Conservation (phyloP, 1,139 yeast genomes). For the Candida sp. region DNA sequence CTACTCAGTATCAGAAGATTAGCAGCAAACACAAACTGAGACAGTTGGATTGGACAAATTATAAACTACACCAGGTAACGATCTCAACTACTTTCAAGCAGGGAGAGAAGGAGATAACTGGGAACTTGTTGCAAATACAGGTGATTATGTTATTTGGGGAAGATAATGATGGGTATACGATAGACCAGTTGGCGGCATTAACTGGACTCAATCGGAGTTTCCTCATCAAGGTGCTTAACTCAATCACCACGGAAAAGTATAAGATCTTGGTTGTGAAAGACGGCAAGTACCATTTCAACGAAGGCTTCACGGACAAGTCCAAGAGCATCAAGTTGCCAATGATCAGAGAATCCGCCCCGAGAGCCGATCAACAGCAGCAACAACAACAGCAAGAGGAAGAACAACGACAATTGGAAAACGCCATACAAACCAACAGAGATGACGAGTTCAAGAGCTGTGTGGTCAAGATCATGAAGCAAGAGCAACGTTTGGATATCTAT, state of each 20-base stretch:
- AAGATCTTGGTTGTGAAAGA: constrained; percentile 24
- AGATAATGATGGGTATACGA: constrained; percentile 19
- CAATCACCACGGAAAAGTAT: constrained; percentile 34
- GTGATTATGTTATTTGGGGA: constrained; percentile 32
- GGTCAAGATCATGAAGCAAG: constrained; percentile 38
- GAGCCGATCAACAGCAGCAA: constrained; percentile 14
- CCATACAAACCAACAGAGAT: constrained; percentile 24
- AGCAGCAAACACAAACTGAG: constrained; percentile 22
- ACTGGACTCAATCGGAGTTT: constrained; percentile 33
- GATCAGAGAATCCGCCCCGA: constrained; percentile 25
- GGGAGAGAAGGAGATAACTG: constrained; percentile 37
- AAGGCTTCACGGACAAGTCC: constrained; percentile 31
- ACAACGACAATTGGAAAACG: not conserved
- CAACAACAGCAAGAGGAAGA: constrained; percentile 6
- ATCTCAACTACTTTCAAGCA: constrained; percentile 29
- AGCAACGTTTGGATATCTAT: constrained; percentile 20
- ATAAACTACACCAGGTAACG: constrained; percentile 37
- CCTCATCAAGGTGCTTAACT: constrained; percentile 29
- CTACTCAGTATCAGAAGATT: constrained; percentile 18
- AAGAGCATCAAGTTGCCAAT: constrained; percentile 36
- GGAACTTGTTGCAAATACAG: constrained; percentile 44
- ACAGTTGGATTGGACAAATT: constrained; percentile 34
- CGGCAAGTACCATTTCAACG: constrained; percentile 24
- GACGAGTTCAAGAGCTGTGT: constrained; percentile 34
- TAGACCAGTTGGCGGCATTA: constrained; percentile 21